Conservation (phyloP, 1,139 yeast species). For the Pichia sorboxylosa region DNA sequence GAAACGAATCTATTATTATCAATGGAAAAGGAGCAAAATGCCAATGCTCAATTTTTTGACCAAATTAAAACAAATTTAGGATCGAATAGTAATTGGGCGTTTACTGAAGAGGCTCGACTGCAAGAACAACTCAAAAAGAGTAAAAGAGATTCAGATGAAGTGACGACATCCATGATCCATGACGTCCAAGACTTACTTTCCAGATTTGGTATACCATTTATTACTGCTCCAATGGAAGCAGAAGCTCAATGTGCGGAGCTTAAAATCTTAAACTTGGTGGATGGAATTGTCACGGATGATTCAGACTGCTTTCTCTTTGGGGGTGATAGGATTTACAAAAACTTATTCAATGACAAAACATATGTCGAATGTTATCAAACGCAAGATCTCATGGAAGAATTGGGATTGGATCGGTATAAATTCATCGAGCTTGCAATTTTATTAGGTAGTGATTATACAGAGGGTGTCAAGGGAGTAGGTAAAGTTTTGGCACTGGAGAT, state of each 20-base stretch:
- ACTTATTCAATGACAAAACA: constrained; percentile 89
- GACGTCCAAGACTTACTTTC: constrained; percentile 84
- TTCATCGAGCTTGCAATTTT: constrained; percentile 72
- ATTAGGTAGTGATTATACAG: constrained; percentile 89
- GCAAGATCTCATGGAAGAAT: constrained; percentile 44
- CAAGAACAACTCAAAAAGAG: constrained; percentile 54
- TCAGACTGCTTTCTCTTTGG: constrained; percentile 95
- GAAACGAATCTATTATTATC: constrained; percentile 55
- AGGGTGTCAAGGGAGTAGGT: constrained; percentile 84
- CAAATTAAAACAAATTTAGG: constrained; percentile 22
- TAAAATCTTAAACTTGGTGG: constrained; percentile 56
- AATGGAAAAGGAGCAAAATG: constrained; percentile 56
- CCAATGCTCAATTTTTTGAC: constrained; percentile 51
- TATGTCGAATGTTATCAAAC: constrained; percentile 77
- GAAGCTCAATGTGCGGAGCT: constrained; percentile 95
- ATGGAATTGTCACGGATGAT: constrained; percentile 94
- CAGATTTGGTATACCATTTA: constrained; percentile 84
- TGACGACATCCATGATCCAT: constrained; percentile 70
- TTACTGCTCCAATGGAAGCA: constrained; percentile 97
- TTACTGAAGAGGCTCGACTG: constrained; percentile 41
- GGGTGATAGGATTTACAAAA: constrained; percentile 72
- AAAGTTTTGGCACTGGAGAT: constrained; percentile 90
- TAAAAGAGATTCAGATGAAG: constrained; percentile 83
- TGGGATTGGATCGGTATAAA: constrained; percentile 53
- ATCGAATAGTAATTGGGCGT: constrained; percentile 23